Evolutionary conservation across 192 early-diverging fungal species (phyloP), one percentile per base, ranked within the genome.

Genomic region (Backusella sp.): DNA sequence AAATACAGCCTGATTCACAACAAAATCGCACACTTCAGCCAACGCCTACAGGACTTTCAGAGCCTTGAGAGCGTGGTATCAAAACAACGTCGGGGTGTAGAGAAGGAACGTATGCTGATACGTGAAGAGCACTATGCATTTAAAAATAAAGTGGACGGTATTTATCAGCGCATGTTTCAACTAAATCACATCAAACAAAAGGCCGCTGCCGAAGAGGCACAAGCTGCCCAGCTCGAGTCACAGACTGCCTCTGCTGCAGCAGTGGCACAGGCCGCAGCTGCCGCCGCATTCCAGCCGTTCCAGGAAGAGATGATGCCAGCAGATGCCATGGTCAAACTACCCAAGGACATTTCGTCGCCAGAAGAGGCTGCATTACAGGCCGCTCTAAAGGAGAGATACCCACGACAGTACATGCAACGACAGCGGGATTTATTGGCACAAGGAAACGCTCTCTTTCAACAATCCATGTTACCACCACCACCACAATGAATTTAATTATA

Each of bases 1-100:
- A 91, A 93, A 34, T 88, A 92, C 41, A 84, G 88, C 23, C 85
- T 93, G 0, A 90, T 98, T 96, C 30, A 91, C 92, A 74, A 80
- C 90, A 77, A 96, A 97, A 82, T 86, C 94, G 70, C 86, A 84
- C 79, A 97, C 95, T 81, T 77, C 96, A 70, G 91, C 93, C 74
- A 86, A 93, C 49, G 97, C 95, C 80, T 88, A 93, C 87, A 85
- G 86, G 94, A 98, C 82, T 97, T 98, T 78, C 92, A 96, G 66
- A 93, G 96, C 74, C 76, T 97, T 68, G 98, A 98, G 81, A 83
- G 76, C 6, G 79, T 96, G 7, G 78, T 99, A 15, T 96, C 96
- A 72, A 83, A 87, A 19, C 96, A 99, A 80, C 88, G 93, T 75
- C 84, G 86, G 42, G 94, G 94, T 39, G 77, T 99, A 19, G 96